These are phyloP conservation scores for Barnettozyma populi DNA, from an alignment of 805 yeast species.

Conservation along the genomic window DNA sequence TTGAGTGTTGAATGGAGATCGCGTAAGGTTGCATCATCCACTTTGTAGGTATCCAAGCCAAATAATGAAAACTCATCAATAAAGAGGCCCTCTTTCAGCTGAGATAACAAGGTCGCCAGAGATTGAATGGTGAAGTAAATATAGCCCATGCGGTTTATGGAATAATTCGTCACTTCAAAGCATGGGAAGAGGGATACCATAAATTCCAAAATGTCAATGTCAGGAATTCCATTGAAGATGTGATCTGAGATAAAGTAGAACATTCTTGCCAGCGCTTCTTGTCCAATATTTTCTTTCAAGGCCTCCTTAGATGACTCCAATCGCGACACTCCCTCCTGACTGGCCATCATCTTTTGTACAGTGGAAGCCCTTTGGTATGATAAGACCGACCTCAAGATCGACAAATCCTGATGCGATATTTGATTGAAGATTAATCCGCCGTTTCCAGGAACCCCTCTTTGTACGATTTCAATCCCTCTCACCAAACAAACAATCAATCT, in stretches of 20 bases:
- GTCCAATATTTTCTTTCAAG: background rate
- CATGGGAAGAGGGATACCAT: conserved; percentile 46
- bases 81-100: conserved; percentile 25
- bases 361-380: background rate
- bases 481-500: conserved; percentile 48
- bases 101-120: conserved; percentile 19
- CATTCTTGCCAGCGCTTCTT: conserved; percentile 28
- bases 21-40: conserved; percentile 9
- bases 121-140: conserved; percentile 49
- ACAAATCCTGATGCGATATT: conserved; percentile 54
- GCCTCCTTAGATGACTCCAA: background rate
- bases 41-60: conserved; percentile 30
- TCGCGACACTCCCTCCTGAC: conserved; percentile 24
- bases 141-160: conserved; percentile 44
- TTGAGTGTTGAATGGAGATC: conserved; percentile 11
- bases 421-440: conserved; percentile 48
- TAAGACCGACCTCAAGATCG: conserved; percentile 41
- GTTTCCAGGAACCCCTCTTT: conserved; percentile 42
- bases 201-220: conserved; percentile 47
- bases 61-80: conserved; percentile 25
- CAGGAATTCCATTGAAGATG: conserved; percentile 32
- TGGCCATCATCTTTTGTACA: conserved; percentile 29
- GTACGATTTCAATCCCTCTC: conserved; percentile 57
- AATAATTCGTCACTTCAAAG: conserved; percentile 40
- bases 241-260: conserved; percentile 29